These are phyloP conservation scores for Cucurbita maxima DNA, from an alignment of 306 rosid species.

Conservation along the genomic window DNA sequence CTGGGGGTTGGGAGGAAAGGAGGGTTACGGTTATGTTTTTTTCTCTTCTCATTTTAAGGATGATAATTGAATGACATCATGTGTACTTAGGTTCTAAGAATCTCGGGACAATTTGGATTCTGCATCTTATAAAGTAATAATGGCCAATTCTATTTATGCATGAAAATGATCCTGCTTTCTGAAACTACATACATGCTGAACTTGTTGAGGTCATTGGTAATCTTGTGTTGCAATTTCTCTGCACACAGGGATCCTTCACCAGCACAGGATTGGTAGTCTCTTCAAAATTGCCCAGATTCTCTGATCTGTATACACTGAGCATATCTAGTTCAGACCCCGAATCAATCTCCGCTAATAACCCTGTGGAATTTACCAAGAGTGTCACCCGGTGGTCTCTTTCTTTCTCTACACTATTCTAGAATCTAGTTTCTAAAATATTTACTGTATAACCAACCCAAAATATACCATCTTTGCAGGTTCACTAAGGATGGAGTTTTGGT, in stretches of 20 bases:
- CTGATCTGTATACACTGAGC: slow-evolving; percentile 36
- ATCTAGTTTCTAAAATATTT: not conserved
- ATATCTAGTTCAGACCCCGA: slow-evolving; percentile 43
- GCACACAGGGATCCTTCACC: slow-evolving; percentile 32
- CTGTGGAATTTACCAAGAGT: slow-evolving; percentile 31
- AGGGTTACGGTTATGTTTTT: not conserved
- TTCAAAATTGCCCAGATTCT: slow-evolving; percentile 49
- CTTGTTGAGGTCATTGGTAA: not conserved
- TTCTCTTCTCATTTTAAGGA: not conserved
- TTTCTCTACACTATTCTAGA: slow-evolving; percentile 2
- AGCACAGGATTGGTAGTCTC: slow-evolving; percentile 44
- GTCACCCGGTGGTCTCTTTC: slow-evolving; percentile 41
- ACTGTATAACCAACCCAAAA: not conserved
- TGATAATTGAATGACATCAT: not conserved
- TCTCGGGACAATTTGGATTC: not conserved
- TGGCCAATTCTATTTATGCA: not conserved
- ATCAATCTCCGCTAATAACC: slow-evolving; percentile 35
- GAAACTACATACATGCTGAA: not conserved
- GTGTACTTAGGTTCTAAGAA: not conserved
- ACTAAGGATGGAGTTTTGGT: slow-evolving; percentile 43
- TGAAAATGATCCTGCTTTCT: not conserved
- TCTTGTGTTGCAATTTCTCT: not conserved
- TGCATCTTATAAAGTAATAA: not conserved
- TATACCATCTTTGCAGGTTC: slow-evolving; percentile 24
- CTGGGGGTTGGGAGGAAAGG: not conserved